Conservation (phyloP, 306 rosid species). For the Delonix regia region DNA sequence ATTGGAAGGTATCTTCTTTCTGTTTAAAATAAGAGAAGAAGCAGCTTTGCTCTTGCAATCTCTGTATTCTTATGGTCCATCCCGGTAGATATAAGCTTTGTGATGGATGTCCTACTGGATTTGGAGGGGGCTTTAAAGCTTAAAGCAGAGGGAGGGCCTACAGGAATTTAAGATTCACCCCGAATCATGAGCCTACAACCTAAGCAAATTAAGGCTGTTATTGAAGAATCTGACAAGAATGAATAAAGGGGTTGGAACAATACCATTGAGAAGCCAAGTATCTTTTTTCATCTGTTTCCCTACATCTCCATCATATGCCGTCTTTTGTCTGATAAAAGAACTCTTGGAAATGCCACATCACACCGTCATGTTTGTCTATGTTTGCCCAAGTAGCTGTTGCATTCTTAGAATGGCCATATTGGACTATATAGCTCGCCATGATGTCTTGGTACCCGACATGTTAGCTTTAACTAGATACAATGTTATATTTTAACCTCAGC, state of each 20-base stretch:
- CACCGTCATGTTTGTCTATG: slow-evolving; percentile 15
- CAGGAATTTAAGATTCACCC: slow-evolving; percentile 78
- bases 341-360: slow-evolving; percentile 48
- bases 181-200: slow-evolving; percentile 68
- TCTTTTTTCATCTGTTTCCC: slow-evolving; percentile 58
- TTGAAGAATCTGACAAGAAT: slow-evolving; percentile 81
- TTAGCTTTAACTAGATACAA: background rate
- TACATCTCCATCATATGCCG: slow-evolving; percentile 57
- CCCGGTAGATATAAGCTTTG: slow-evolving; percentile 67
- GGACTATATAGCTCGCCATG: background rate
- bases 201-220: slow-evolving; percentile 81
- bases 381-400: slow-evolving; percentile 27
- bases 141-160: slow-evolving; percentile 64
- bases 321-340: slow-evolving; percentile 58
- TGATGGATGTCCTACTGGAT: slow-evolving; percentile 56
- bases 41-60: slow-evolving; percentile 33
- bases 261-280: slow-evolving; percentile 91
- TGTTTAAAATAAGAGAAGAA: slow-evolving; percentile 49
- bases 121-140: slow-evolving; percentile 64
- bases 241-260: slow-evolving; percentile 76
- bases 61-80: slow-evolving; percentile 55
- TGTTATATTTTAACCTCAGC: background rate
- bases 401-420: slow-evolving; percentile 22
- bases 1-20: slow-evolving; percentile 42
- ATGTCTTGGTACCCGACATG: slow-evolving; percentile 2